A percentile compares a stretch with the other conserved stretches of the same genome.
Conservation (phyloP, 805 yeast genomes). For the Candida wancherniae region DNA sequence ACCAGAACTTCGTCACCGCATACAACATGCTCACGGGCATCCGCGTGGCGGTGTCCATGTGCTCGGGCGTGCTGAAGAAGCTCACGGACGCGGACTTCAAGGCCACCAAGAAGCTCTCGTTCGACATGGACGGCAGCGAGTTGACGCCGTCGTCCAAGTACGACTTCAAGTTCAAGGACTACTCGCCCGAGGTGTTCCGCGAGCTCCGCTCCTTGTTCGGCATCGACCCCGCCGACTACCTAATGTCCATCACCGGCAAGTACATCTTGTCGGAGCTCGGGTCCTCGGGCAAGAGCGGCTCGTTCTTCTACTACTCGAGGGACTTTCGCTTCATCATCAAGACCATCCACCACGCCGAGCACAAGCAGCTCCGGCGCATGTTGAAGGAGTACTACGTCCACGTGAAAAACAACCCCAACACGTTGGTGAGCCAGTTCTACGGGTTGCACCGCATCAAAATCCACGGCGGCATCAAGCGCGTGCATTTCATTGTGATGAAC, state of each 20-base stretch:
- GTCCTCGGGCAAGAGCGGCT: slow-evolving; percentile 96
- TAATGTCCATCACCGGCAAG: slow-evolving; percentile 87
- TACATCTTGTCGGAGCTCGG: slow-evolving; percentile 88
- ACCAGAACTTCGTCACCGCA: slow-evolving; percentile 87
- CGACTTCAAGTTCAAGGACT: slow-evolving; percentile 95
- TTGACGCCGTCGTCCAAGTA: slow-evolving; percentile 90
- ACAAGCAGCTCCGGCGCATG: slow-evolving; percentile 69
- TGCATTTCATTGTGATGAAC: slow-evolving; percentile 94
- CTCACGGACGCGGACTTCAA: slow-evolving; percentile 67
- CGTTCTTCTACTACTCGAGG: slow-evolving; percentile 90
- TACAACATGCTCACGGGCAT: slow-evolving; percentile 97
- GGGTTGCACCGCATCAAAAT: slow-evolving; percentile 92
- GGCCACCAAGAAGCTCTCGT: slow-evolving; percentile 72
- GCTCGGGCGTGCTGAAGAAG: slow-evolving; percentile 79
- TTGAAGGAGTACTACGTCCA: slow-evolving; percentile 75
- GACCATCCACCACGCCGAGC: slow-evolving; percentile 92
- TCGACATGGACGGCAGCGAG: slow-evolving; percentile 83
- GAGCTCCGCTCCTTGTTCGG: slow-evolving; percentile 77
- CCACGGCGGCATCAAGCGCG: slow-evolving; percentile 67
- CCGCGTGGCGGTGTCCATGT: slow-evolving; percentile 87
- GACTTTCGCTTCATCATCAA: slow-evolving; percentile 93
- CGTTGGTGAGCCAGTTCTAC: slow-evolving; percentile 90
- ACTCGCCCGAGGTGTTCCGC: slow-evolving; percentile 89
- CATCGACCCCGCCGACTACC: slow-evolving; percentile 92
- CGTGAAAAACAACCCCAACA: slow-evolving; percentile 78